Evolutionary conservation across 495 filamentous ascomycete genomes (phyloP), one percentile per base, ranked within the genome.

Genomic region (Penicillium fimorum): DNA sequence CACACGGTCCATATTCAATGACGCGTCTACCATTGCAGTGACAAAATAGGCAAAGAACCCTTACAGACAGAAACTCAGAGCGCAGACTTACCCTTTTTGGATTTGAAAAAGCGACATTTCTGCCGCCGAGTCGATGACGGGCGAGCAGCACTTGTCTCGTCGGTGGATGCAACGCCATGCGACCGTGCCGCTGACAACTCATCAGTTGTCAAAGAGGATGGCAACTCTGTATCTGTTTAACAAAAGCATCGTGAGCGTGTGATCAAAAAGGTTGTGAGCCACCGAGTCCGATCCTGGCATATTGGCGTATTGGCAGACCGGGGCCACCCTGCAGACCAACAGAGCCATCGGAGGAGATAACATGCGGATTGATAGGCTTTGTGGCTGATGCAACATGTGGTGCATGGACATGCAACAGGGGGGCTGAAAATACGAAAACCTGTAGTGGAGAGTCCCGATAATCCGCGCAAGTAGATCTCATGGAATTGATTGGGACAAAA

Each of bases 211-310:
- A 45, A 53, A 33, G 58, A 43, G 24, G 50, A 52, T 12, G 50
- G 38, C 27, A 42, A 35, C 40, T 59, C 56, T 47, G 63, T 45
- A 37, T 50, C 64, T 66, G 55, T 56, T 53, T 47, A 61, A 40
- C 57, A 60, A 57, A 56, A 54, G 27, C 25, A 13, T 15, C 9
- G 50, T 67, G 62, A 68, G 70, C 70, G 70, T 72, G 69, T 73
- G 69, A 73, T 66, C 70, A 65, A 56, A 70, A 64, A 65, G 56
- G 61, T 63, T 71, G 56, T 67, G 69, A 65, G 55, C 65, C 65
- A 63, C 53, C 41, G 43, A 57, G 63, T 57, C 60, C 57, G 52
- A 49, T 50, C 38, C 61, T 58, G 61, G 44, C 30, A 37, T 15
- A 30, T 43, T 48, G n/a, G 35, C n/a, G 47, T 27, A 27, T 27